These are phyloP conservation scores for Rubia peregrina DNA, from an alignment of 305 asterid species.

Conservation along the genomic window DNA sequence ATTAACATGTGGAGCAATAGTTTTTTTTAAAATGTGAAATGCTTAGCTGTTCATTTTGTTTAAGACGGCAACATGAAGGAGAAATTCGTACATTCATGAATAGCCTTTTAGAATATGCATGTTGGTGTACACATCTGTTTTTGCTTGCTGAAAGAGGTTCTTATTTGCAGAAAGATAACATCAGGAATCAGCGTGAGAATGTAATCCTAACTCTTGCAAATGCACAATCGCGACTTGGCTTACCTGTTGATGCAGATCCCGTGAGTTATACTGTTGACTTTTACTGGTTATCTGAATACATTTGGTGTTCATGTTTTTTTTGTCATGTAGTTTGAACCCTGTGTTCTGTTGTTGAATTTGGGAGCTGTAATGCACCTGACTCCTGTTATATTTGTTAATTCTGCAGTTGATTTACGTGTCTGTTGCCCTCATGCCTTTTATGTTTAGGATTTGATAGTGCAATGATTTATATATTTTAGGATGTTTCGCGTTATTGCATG, in stretches of 20 bases:
- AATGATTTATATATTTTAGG: too few species aligned
- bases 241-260: constrained; percentile 69
- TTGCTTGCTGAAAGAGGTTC: constrained; percentile 9
- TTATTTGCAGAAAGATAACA: constrained; percentile 78
- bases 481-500: not conserved
- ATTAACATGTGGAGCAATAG: not conserved
- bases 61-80: not conserved
- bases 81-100: not conserved
- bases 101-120: not conserved
- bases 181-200: constrained; percentile 96
- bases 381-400: too few species aligned
- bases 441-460: not conserved
- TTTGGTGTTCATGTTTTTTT: constrained; percentile 13
- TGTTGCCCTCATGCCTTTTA: not conserved
- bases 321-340: not conserved
- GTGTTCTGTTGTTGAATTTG: not conserved
- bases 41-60: not conserved
- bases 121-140: not conserved
- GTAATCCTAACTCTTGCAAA: constrained; percentile 78
- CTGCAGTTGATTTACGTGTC: not conserved
- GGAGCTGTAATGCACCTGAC: not conserved
- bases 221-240: constrained; percentile 75
- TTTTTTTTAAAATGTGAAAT: not conserved
- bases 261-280: constrained; percentile 44
- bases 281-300: not conserved